Base-by-base conservation (phyloP, 1,284 basidiomycete genomes). In the Omphalotus olearius region DNA sequence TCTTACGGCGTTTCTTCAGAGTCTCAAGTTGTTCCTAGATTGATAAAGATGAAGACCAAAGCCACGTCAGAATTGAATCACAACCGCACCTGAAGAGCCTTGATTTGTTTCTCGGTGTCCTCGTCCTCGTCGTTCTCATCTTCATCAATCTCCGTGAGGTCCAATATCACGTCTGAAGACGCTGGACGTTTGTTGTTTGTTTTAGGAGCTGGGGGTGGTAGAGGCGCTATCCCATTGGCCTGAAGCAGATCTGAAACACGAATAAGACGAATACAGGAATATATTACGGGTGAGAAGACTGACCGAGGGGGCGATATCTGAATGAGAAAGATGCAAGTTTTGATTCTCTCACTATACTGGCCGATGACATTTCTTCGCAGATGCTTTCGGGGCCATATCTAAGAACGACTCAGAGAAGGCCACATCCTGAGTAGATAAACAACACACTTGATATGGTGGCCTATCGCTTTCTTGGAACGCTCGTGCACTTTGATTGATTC, bases 391-490 rank as follows among this genome's bases (percentile, higher is more conserved):
- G 4, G 13, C 30, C 30, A 13, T 4, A 7, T 13, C 30, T 33
- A 33, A 9, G 30, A 33, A 2, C 4, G 9, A 33, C 9, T 33
- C 13, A 33, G 30, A 33, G 23, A 33, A 9, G 9, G 30, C 30
- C 3, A 33, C 30, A 10, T 9, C 13, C n/a, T 7, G 30, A 10
- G 13, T 5, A 33, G 3, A 9, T 33, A 17, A 42, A 35, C 26
- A 10, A 59, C 68, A 45, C 38, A 70, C 68, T 61, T 64, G 30
- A 71, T 58, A 43, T 65, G 63, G 26, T 73, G 69, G 1, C 64
- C 61, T 3, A 68, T 58, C 7, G 62, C 69, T 52, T 72, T 72
- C 56, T 73, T 72, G 11, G 65, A 61, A 13, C 63, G 63, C 38
- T 72, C 70, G 33, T 73, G 69, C 16, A 72, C 47, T 40, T 66